Conservation (phyloP, 768 basidiomycete species). For the Trametes villosa region DNA sequence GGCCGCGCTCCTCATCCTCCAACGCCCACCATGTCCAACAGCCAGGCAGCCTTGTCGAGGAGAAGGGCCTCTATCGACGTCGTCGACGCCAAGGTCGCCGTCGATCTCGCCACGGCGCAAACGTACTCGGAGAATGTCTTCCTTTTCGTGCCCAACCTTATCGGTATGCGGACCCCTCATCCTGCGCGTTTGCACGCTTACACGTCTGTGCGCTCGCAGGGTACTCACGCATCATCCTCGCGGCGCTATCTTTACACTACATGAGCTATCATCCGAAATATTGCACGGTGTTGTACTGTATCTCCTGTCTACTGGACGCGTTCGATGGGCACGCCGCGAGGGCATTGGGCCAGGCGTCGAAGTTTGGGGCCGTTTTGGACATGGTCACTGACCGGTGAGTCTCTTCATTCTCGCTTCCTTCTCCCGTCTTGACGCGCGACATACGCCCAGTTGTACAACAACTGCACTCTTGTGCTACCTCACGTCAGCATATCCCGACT, state of each 20-base stretch:
- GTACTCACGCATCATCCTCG: conserved; percentile 89
- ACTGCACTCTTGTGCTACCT: conserved; percentile 94
- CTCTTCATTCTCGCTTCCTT: not conserved
- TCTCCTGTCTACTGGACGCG: conserved; percentile 94
- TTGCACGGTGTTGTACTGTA: conserved; percentile 85
- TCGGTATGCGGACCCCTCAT: conserved; percentile 58
- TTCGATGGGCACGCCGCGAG: conserved; percentile 94
- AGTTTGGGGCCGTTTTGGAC: conserved; percentile 97
- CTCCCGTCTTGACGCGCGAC: not conserved
- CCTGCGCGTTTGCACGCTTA: conserved; percentile 7
- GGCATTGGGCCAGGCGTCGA: conserved; percentile 85
- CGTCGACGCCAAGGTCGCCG: conserved; percentile 83
- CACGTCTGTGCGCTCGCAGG: conserved; percentile 49
- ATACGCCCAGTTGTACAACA: conserved; percentile 97
- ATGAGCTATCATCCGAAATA: conserved; percentile 96
- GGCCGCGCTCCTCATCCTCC: conserved; percentile 10
- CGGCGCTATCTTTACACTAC: conserved; percentile 84
- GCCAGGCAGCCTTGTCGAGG: conserved; percentile 32
- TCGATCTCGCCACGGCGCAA: conserved; percentile 86
- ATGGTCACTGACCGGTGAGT: conserved; percentile 98
- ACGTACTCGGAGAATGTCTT: conserved; percentile 95
- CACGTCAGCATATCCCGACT: conserved; percentile 85
- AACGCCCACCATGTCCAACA: conserved; percentile 25
- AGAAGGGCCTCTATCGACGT: conserved; percentile 64
- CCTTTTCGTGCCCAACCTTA: conserved; percentile 95